phyloP scores from a whole-genome alignment of 257 asterid genomes.

The Catharanthus roseus region DNA sequence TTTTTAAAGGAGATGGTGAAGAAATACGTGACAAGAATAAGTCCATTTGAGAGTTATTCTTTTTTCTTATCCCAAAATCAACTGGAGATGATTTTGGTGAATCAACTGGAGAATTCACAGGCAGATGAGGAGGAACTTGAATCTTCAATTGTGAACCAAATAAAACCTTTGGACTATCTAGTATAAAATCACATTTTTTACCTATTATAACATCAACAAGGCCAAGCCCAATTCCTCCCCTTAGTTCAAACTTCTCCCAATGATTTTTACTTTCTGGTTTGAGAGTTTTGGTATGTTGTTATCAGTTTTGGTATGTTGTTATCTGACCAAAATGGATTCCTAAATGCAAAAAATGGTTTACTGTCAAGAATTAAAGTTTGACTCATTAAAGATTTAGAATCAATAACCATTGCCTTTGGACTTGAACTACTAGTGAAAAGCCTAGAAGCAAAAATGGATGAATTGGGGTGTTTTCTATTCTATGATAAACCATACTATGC shows the following conservation, averaged over 20 bases:
- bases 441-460: slow-evolving; percentile 61
- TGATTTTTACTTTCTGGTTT: slow-evolving; percentile 38
- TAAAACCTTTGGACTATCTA: slow-evolving; percentile 43
- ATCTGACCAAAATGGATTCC: slow-evolving; percentile 48
- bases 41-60: slow-evolving; percentile 41
- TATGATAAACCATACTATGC: slow-evolving; percentile 42
- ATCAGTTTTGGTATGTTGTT: slow-evolving; percentile 28
- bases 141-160: slow-evolving; percentile 83
- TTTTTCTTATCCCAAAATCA: slow-evolving; percentile 75
- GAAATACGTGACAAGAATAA: slow-evolving; percentile 39
- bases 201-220: slow-evolving; percentile 54
- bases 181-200: slow-evolving; percentile 39
- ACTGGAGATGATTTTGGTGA: slow-evolving; percentile 59
- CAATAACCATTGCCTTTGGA: slow-evolving; percentile 34
- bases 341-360: slow-evolving; percentile 38
- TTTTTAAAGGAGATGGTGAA: slow-evolving; percentile 37
- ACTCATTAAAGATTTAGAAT: slow-evolving; percentile 48
- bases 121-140: slow-evolving; percentile 51
- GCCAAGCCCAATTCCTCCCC: slow-evolving; percentile 49
- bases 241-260: slow-evolving; percentile 44
- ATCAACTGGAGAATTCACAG: slow-evolving; percentile 33
- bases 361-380: slow-evolving; percentile 79
- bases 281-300: too few relatives aligned
- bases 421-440: slow-evolving; percentile 43
- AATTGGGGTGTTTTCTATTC: slow-evolving; percentile 27